phyloP scores from a whole-genome alignment of 2,329 filamentous ascomycete species.

The Botrytis paeoniae region DNA sequence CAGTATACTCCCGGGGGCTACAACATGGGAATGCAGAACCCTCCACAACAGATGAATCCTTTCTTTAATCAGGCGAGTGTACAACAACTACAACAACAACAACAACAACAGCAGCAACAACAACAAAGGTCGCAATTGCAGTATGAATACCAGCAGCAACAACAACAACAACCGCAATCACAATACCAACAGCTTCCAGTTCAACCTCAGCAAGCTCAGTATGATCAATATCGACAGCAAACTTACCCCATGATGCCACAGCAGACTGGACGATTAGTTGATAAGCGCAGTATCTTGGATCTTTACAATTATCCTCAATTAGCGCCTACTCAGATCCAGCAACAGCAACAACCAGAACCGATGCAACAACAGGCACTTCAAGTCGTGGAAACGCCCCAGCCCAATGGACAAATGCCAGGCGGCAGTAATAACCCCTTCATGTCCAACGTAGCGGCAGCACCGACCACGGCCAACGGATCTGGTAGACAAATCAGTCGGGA shows the following conservation, averaged over 20 bases:
- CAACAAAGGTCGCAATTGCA: background rate
- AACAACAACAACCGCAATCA: conserved; percentile 19
- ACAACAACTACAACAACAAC: conserved; percentile 11
- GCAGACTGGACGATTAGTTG: conserved; percentile 49
- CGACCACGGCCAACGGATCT: conserved; percentile 31
- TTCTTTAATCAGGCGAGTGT: conserved; percentile 24
- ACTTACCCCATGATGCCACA: conserved; percentile 41
- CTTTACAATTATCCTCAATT: conserved; percentile 57
- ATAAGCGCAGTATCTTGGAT: conserved; percentile 74
- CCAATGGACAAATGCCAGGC: conserved; percentile 21
- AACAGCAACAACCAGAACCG: conserved; percentile 25
- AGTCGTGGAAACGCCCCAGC: conserved; percentile 9
- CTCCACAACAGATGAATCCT: conserved; percentile 25
- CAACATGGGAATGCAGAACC: conserved; percentile 22
- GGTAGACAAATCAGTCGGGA: conserved; percentile 60
- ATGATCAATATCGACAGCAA: conserved; percentile 39
- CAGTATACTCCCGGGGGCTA: conserved; percentile 32
- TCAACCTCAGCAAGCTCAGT: conserved; percentile 38
- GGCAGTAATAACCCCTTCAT: conserved; percentile 39
- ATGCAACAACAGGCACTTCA: conserved; percentile 25
- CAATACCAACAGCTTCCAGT: conserved; percentile 33
- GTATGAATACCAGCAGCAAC: background rate
- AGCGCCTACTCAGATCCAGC: conserved; percentile 28
- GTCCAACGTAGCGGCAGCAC: conserved; percentile 23
- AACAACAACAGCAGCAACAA: background rate